phyloP scores from a whole-genome alignment of 192 early-diverging fungal species.

The Kappamyces sp. region DNA sequence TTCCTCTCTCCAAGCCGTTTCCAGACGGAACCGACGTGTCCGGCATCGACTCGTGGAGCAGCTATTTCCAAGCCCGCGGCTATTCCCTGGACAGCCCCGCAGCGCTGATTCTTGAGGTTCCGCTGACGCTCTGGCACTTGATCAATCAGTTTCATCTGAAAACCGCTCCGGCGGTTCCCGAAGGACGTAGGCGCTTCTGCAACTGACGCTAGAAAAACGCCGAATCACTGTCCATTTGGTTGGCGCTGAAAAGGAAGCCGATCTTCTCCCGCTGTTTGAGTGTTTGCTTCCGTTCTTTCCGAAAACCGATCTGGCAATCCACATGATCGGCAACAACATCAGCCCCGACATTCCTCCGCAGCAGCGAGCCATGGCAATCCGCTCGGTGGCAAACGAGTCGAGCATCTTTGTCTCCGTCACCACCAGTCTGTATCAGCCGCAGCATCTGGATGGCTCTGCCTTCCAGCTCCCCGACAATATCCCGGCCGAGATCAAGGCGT shows the following conservation, averaged over 20 bases:
- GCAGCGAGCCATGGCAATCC: slow-evolving; percentile 26
- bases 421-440: slow-evolving; percentile 21
- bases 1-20: slow-evolving; percentile 32
- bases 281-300: slow-evolving; percentile 41
- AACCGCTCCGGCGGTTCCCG: neutral
- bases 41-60: slow-evolving; percentile 37
- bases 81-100: slow-evolving; percentile 35
- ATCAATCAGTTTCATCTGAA: slow-evolving; percentile 38
- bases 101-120: slow-evolving; percentile 45
- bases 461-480: slow-evolving; percentile 22
- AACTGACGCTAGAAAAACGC: slow-evolving; percentile 27
- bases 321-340: slow-evolving; percentile 43
- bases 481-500: neutral
- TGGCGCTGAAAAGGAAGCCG: slow-evolving; percentile 42
- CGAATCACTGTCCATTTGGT: slow-evolving; percentile 42
- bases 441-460: slow-evolving; percentile 23
- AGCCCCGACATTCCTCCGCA: slow-evolving; percentile 31
- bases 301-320: slow-evolving; percentile 43
- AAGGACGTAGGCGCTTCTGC: slow-evolving; percentile 8
- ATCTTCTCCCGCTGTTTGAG: slow-evolving; percentile 38
- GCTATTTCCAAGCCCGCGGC: slow-evolving; percentile 29
- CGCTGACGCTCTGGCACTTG: slow-evolving; percentile 42
- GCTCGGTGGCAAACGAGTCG: slow-evolving; percentile 22
- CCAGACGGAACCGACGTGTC: slow-evolving; percentile 19
- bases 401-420: slow-evolving; percentile 37